phyloP scores from a whole-genome alignment of 208 protist species.

The Leishmania tarentolae region DNA sequence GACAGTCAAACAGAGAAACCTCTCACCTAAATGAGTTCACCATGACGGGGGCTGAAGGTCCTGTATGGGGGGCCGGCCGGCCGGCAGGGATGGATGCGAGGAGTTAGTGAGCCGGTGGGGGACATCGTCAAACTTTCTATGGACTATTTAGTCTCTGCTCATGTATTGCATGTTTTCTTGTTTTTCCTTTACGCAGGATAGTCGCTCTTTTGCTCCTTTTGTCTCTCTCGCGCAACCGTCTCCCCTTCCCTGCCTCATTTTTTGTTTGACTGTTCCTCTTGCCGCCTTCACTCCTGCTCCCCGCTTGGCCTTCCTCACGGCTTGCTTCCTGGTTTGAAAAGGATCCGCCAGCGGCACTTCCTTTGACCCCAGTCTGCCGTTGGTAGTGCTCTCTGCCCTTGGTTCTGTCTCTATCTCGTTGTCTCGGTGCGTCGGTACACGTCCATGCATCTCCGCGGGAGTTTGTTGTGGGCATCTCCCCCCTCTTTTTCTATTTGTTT shows the following conservation, averaged over 20 bases:
- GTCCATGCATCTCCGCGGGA: not conserved
- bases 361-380: not conserved
- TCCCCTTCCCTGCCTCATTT: not conserved
- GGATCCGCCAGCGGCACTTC: not conserved
- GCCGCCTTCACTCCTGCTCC: not conserved
- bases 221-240: not conserved
- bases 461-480: not conserved
- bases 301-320: not conserved
- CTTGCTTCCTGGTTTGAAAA: not conserved
- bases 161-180: not conserved
- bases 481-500: not conserved
- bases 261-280: not conserved
- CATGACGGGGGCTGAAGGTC: not conserved
- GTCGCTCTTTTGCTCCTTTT: conserved; percentile 9
- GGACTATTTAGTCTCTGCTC: not conserved
- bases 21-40: not conserved
- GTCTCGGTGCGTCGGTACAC: not conserved
- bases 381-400: not conserved
- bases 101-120: not conserved
- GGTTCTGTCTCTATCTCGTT: not conserved
- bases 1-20: not conserved
- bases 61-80: not conserved
- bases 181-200: not conserved
- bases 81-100: not conserved
- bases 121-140: not conserved